A percentile compares a stretch with the other conserved stretches of the same genome.
phyloP scores from a whole-genome alignment of 495 filamentous ascomycete species.

The Hypoxylon fuscum region DNA sequence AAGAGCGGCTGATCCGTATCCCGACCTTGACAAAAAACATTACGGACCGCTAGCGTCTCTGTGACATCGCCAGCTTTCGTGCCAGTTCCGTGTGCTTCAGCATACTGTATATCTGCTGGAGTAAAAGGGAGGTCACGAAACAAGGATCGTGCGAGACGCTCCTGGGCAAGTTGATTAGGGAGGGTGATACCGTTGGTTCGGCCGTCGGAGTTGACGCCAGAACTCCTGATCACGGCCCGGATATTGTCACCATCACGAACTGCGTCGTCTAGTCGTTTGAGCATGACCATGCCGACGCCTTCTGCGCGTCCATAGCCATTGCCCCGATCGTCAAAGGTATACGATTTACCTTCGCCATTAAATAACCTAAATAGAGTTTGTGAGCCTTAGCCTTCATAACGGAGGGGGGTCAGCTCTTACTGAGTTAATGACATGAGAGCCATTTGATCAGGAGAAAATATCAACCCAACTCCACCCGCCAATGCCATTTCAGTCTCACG shows the following conservation, averaged over 20 bases:
- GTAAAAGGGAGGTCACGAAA: slow-evolving; percentile 58
- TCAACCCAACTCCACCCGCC: not conserved
- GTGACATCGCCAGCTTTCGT: slow-evolving; percentile 58
- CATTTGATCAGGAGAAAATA: too few species aligned
- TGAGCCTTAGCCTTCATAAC: too few species aligned
- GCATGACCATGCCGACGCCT: slow-evolving; percentile 57
- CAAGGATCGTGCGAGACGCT: slow-evolving; percentile 53
- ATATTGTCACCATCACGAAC: slow-evolving; percentile 56
- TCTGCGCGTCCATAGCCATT: slow-evolving; percentile 71
- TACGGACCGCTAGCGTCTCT: slow-evolving; percentile 41
- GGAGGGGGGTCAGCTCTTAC: too few species aligned
- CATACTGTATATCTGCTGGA: slow-evolving; percentile 50
- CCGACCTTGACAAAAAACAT: not conserved
- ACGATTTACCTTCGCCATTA: slow-evolving; percentile 35
- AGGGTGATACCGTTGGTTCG: slow-evolving; percentile 56
- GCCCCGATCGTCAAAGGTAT: slow-evolving; percentile 57
- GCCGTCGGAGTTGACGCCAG: slow-evolving; percentile 61
- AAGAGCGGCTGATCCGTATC: slow-evolving; percentile 28
- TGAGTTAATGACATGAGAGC: too few species aligned
- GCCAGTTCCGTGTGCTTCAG: slow-evolving; percentile 53
- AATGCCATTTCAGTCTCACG: slow-evolving; percentile 48
- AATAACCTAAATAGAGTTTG: too few species aligned
- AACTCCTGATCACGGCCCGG: slow-evolving; percentile 62
- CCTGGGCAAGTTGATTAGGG: slow-evolving; percentile 62
- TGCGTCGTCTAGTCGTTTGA: slow-evolving; percentile 63